Evolutionary conservation across 805 yeast species (phyloP), one percentile per base, ranked within the genome.

Genomic region (Saturnispora ahearnii): DNA sequence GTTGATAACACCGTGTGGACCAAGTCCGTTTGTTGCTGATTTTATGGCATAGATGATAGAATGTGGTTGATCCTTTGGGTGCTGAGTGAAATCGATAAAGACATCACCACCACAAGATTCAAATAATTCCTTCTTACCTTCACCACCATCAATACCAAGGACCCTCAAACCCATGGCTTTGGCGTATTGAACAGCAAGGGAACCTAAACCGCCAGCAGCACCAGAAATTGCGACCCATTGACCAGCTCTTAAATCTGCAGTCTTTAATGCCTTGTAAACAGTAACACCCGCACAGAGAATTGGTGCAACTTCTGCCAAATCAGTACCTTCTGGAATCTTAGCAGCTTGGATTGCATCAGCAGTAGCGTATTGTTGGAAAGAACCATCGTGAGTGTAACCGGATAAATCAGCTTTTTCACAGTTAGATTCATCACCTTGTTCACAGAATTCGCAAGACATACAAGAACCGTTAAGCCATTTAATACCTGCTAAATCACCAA

Each of bases 311-410:
- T 64, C 55, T 38, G 78, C 76, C 63, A 74, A 70, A 57, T 74
- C 77, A 33, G 74, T 63, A 53, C 75, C 75, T 49, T 59, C 51
- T 13, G 77, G 73, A 51, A 74, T 68, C 48, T 65, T 62, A 15
- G 78, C 78, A 34, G 79, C 79, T 55, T 74, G 79, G 44, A 73
- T 63, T 26, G 76, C 76, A 57, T 74, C 78, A 32, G 78, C 79
- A 45, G 78, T 74, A 41, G 78, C 78, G 53, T 73, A 74, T 59
- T 74, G 74, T 59, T 74, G 79, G 72, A 74, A 74, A 26, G 76
- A 70, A 52, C 79, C 87, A 62, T 81, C 85, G 63, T 81, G 85
- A 48, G 87, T 80, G 74, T 79, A 81, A 65, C 90, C 90, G 34
- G 87, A 71, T 61, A 83, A 73, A 60, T 79, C 86, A 45, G 87